phyloP scores from a whole-genome alignment of 495 filamentous ascomycete genomes.

The Podospora pseudopauciseta region DNA sequence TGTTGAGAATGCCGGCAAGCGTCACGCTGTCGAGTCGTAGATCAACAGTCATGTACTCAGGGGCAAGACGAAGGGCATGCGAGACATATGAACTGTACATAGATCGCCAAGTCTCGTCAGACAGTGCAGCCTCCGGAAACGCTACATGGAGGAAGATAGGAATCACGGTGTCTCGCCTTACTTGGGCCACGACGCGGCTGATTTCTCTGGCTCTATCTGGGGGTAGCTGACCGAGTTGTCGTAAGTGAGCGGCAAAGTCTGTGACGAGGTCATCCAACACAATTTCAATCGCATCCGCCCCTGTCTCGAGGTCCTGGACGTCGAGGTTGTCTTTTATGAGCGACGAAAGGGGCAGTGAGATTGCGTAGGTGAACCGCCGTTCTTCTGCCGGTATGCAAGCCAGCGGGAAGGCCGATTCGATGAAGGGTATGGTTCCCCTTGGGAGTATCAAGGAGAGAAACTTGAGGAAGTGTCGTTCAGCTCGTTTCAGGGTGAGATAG shows the following conservation, averaged over 20 bases:
- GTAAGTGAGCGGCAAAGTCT: constrained; percentile 35
- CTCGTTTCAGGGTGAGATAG: constrained; percentile 67
- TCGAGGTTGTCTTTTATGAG: constrained; percentile 47
- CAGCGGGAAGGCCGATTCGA: constrained; percentile 64
- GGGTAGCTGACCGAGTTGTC: constrained; percentile 44
- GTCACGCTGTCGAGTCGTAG: constrained; percentile 48
- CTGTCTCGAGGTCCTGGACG: constrained; percentile 58
- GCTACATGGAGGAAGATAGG: constrained; percentile 65
- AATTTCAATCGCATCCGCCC: constrained; percentile 66
- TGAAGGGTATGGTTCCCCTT: constrained; percentile 47
- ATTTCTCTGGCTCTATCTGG: constrained; percentile 47
- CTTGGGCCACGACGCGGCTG: constrained; percentile 49
- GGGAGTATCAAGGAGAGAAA: constrained; percentile 62
- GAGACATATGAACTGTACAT: constrained; percentile 55
- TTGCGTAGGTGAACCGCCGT: constrained; percentile 61
- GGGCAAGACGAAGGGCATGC: constrained; percentile 60
- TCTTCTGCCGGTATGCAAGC: constrained; percentile 57
- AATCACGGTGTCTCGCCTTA: constrained; percentile 57
- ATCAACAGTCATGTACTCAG: constrained; percentile 65
- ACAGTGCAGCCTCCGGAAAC: constrained; percentile 34
- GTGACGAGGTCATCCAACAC: constrained; percentile 52
- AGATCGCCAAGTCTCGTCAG: constrained; percentile 30
- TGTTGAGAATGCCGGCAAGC: constrained; percentile 46
- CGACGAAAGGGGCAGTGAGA: constrained; percentile 57
- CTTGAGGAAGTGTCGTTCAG: constrained; percentile 66